Conservation (phyloP, 1,284 basidiomycete genomes). For the Leccinum pachyderme region DNA sequence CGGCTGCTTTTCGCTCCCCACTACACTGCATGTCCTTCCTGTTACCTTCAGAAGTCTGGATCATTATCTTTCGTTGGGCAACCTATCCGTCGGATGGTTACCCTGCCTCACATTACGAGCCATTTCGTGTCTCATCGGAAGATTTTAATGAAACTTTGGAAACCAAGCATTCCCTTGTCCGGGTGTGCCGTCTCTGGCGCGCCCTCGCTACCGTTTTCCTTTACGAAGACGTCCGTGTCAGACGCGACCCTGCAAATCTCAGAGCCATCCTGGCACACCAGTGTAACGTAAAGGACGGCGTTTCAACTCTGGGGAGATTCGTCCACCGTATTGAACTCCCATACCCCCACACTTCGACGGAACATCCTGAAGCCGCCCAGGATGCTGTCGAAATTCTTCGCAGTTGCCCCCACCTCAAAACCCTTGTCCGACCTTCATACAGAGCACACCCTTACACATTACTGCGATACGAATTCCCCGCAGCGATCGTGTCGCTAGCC, state of each 20-base stretch:
- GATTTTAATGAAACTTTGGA: conserved; percentile 16
- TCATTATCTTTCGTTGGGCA: conserved; percentile 48
- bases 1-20: not conserved
- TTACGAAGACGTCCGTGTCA: conserved; percentile 54
- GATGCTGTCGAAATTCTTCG: conserved; percentile 44
- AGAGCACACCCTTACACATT: conserved; percentile 28
- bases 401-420: conserved; percentile 49
- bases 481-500: conserved; percentile 42
- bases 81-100: conserved; percentile 31
- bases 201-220: conserved; percentile 43
- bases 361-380: conserved; percentile 28
- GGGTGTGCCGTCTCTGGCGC: conserved; percentile 58
- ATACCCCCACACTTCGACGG: conserved; percentile 50
- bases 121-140: conserved; percentile 40
- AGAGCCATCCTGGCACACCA: conserved; percentile 28
- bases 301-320: conserved; percentile 31
- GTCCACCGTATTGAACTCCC: conserved; percentile 59
- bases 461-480: conserved; percentile 56
- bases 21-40: conserved; percentile 9
- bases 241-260: conserved; percentile 32
- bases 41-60: conserved; percentile 53
- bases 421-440: conserved; percentile 51
- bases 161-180: conserved; percentile 43
- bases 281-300: conserved; percentile 6
- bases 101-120: conserved; percentile 35